Base-by-base conservation (phyloP, 352 stramenopile genomes). In the Globisporangium rhizosaccharum region DNA sequence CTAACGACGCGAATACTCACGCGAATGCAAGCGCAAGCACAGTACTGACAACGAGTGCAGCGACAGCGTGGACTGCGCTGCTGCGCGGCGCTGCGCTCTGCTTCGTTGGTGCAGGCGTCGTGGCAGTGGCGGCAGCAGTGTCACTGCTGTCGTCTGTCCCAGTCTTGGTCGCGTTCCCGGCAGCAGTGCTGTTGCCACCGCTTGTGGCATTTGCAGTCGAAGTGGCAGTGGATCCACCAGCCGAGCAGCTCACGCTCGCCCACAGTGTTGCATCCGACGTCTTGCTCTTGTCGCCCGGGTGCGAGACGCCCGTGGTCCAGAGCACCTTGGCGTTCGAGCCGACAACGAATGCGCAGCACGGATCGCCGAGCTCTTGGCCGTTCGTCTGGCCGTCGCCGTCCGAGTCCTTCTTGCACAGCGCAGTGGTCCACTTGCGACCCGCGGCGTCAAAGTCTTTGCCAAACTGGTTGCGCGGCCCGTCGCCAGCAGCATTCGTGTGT, bases 351-450 rank as follows among this genome's bases (percentile, higher is more conserved):
- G 45, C 51, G 50, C 78, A 88, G 61, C 69, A 66, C 25, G 77
- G 78, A 53, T 88, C 78, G n/a, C 77, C 78, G 17, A 88, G 68
- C 56, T 88, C 78, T 48, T 83, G 56, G 3, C 77, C 77, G 56
- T 88, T 88, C 18, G 71, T 85, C 30, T 69, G 58, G 11, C 76
- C 77, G 57, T 88, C 78, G 20, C 67, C 64, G 33, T 74, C 67
- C 23, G 67, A 70, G 62, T 80, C 72, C 17, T 45, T 56, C 33
- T 67, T 41, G 30, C 72, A 81, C 51, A 81, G 53, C 11, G 45
- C 54, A 6, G 42, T 41, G 1, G 68, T 81, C 77, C 77, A 87
- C 42, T 67, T 68, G 33, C 63, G 41, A 0, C 66, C 70, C 2
- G 66, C 71, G 5, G 57, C 57, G 2, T 66, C 59, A 41, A 83